Percentiles rank a stretch among this genome's conserved stretches.
Conservation (phyloP, 1,284 basidiomycete genomes). For the Neolentinus lepideus region DNA sequence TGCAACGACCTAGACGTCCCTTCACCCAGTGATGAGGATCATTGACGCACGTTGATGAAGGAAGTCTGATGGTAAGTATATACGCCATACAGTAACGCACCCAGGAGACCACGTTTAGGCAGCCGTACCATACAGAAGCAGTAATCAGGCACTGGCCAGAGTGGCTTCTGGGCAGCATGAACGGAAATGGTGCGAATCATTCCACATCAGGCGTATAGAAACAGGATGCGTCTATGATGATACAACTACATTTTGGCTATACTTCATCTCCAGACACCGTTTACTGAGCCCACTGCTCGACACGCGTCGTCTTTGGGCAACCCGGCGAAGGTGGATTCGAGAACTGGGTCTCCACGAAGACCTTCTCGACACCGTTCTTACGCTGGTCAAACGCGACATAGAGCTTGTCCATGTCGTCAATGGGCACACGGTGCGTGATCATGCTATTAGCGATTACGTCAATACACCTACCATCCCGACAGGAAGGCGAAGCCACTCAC, state of each 20-base stretch:
- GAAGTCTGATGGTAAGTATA: background rate
- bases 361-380: constrained; percentile 56
- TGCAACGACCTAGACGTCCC: background rate
- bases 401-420: constrained; percentile 55
- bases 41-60: background rate
- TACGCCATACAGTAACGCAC: too few species aligned
- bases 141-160: too few species aligned
- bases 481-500: constrained; percentile 27
- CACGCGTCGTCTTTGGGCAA: constrained; percentile 40
- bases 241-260: background rate
- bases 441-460: constrained; percentile 27
- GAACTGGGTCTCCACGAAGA: constrained; percentile 51
- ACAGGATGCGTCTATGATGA: too few species aligned
- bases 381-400: constrained; percentile 58
- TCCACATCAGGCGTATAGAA: too few species aligned
- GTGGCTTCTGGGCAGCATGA: too few species aligned
- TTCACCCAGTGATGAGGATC: background rate
- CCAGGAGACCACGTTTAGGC: too few species aligned
- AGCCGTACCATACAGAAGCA: too few species aligned
- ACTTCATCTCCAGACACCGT: background rate
- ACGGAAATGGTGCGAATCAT: too few species aligned
- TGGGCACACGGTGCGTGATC: constrained; percentile 54
- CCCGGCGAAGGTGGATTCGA: constrained; percentile 39
- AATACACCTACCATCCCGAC: background rate
- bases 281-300: constrained; percentile 41